Evolutionary conservation across 371 early-diverging fungal genomes (phyloP), one percentile per base, ranked within the genome.

Genomic region (Rhizomucor pusillus): DNA sequence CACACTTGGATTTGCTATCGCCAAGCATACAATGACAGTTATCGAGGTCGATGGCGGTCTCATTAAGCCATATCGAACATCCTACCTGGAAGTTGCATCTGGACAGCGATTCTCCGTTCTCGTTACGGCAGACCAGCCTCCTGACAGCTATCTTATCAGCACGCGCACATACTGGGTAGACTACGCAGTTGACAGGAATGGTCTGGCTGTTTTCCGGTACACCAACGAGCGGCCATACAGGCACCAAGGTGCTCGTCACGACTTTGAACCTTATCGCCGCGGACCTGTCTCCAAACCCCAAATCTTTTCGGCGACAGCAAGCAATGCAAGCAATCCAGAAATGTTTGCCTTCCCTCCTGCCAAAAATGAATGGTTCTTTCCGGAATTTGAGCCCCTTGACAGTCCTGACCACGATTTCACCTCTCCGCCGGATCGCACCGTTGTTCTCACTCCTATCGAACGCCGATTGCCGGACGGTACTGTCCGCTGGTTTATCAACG

Each of bases 21-120:
- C 67, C 9, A 46, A 59, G 0, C 79, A 78, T 36, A 62, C 54
- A 10, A 64, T 78, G 69, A 78, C 79, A 0, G 46, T 76, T 12
- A 76, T 76, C 23, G 76, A 76, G 52, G 67, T 71, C 0, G 78
- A 77, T 45, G 78, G 78, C n/a, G 58, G 25, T 4, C 44, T 52
- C 16, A 25, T 63, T 7, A 40, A 59, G 22, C 57, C 58, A 14
- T 57, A 43, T 24, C 16, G 46, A 44, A 50, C 44, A 11, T 16
- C 53, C 1, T 56, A 50, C 39, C 40, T 52, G 33, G 20, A 65
- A 56, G 46, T 65, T 9, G 24, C 66, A 6, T 40, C 66, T 47
- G 66, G 66, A 13, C 66, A 65, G 40, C 57, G 66, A 14, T 65
- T 60, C 19, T 65, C 66, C 6, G 52, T 65, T n/a, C 45, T 65